Percentiles rank a stretch among this genome's conserved stretches.
Conservation (phyloP, 129 eudicot species). For the Escallonia herrerae region DNA sequence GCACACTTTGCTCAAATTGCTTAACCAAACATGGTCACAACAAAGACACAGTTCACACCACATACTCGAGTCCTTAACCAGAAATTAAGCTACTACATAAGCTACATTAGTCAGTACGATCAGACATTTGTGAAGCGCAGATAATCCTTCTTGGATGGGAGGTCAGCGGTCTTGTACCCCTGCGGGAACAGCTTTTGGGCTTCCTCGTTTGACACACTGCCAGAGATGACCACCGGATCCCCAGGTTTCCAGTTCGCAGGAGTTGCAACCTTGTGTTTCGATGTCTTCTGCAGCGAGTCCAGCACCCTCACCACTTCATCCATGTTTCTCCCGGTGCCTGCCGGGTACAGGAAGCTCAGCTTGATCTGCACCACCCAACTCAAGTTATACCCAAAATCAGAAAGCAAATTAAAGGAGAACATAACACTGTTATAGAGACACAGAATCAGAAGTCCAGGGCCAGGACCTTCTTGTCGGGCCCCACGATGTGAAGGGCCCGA, state of each 20-base stretch:
- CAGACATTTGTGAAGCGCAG: conserved; percentile 57
- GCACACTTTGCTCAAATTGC: no score
- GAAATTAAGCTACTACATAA: no score
- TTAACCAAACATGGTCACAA: no score
- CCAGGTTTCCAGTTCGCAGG: conserved; percentile 85
- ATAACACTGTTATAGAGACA: no score
- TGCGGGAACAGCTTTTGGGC: conserved; percentile 57
- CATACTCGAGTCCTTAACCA: no score
- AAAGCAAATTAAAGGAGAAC: no score
- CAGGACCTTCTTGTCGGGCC: conserved; percentile 66
- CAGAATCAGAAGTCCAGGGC: no score
- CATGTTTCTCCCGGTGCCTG: conserved; percentile 84
- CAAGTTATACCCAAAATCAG: not conserved
- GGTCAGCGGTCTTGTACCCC: conserved; percentile 41
- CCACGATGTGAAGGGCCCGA: conserved; percentile 75
- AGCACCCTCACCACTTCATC: conserved; percentile 83
- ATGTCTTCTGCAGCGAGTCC: conserved; percentile 62
- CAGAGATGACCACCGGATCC: conserved; percentile 69
- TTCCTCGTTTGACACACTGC: conserved; percentile 45
- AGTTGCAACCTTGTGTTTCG: conserved; percentile 67
- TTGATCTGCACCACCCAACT: conserved; percentile 35
- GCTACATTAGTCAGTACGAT: not conserved
- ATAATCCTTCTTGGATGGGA: conserved; percentile 73
- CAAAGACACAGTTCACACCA: no score
- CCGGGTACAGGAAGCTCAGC: conserved; percentile 87